Conservation (phyloP, 805 yeast species). For the Blastobotrys chiropterorum region DNA sequence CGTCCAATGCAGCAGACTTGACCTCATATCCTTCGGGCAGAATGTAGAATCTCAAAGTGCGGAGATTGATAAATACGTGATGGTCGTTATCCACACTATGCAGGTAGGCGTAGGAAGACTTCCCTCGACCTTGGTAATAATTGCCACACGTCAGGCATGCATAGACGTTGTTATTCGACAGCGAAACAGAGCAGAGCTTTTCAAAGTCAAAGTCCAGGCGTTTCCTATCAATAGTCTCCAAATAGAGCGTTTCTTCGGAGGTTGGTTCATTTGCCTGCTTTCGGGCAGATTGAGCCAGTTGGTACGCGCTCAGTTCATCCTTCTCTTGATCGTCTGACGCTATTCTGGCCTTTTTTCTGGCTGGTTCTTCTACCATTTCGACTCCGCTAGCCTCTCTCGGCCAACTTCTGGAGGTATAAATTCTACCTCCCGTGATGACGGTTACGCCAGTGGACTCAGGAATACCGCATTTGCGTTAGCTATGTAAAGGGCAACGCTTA, state of each 20-base stretch:
- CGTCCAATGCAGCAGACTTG: constrained; percentile 37
- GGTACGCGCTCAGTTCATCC: background rate
- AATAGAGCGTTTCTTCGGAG: constrained; percentile 13
- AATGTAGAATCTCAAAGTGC: constrained; percentile 42
- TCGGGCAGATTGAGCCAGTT: background rate
- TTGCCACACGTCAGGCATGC: constrained; percentile 72
- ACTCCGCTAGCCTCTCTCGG: no score
- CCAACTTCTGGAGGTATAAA: no score
- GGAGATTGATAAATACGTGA: constrained; percentile 55
- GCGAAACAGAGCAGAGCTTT: constrained; percentile 56
- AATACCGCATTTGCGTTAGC: no score
- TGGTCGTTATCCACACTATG: constrained; percentile 62
- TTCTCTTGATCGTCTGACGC: no score
- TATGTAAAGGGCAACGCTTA: no score
- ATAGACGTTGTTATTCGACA: constrained; percentile 56
- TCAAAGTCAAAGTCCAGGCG: constrained; percentile 64
- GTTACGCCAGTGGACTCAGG: no score
- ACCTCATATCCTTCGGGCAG: constrained; percentile 59
- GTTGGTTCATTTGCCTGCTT: background rate
- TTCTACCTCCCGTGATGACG: no score
- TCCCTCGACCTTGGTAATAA: constrained; percentile 62
- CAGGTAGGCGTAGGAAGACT: constrained; percentile 56
- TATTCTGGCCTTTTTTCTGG: background rate
- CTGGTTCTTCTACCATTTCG: no score
- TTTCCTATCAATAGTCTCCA: constrained; percentile 36